A percentile compares a stretch with the other conserved stretches of the same genome.
Conservation (phyloP, 345 rosid genomes). For the Salix purpurea region DNA sequence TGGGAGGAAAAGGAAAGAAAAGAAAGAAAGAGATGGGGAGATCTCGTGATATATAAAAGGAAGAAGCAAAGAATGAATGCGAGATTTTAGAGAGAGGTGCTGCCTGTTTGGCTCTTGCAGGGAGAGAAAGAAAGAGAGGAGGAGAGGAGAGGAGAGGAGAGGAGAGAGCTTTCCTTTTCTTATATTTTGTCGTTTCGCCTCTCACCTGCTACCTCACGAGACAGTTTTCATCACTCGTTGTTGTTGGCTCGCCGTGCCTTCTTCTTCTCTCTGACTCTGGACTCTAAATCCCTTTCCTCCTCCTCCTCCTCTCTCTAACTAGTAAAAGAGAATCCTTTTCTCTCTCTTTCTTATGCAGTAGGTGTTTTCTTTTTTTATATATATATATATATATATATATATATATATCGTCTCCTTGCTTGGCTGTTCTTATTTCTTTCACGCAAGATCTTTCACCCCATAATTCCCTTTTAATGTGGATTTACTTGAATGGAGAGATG, state of each 20-base stretch:
- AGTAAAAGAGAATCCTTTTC: background rate
- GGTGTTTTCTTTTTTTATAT: too few species aligned
- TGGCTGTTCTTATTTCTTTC: background rate
- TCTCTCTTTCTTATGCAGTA: background rate
- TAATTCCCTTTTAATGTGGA: background rate
- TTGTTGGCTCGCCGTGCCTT: background rate
- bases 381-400: too few species aligned
- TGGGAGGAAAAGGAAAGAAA: conserved; percentile 14
- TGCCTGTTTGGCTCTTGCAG: background rate
- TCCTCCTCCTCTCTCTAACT: background rate
- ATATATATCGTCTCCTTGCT: background rate
- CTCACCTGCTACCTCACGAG: conserved; percentile 42
- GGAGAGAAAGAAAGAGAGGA: background rate
- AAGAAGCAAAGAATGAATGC: conserved; percentile 65
- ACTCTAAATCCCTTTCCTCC: background rate
- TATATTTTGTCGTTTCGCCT: background rate
- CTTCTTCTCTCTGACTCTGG: background rate
- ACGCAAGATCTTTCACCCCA: background rate
- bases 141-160: conserved; percentile 9
- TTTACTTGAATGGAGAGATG: background rate
- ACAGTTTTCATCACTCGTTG: conserved; percentile 11
- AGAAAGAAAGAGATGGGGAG: conserved; percentile 45
- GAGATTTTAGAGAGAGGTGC: conserved; percentile 4
- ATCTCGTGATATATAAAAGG: conserved; percentile 68
- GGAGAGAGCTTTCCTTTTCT: background rate